These are phyloP conservation scores for Myxozyma udenii DNA, from an alignment of 805 yeast species.

Conservation along the genomic window DNA sequence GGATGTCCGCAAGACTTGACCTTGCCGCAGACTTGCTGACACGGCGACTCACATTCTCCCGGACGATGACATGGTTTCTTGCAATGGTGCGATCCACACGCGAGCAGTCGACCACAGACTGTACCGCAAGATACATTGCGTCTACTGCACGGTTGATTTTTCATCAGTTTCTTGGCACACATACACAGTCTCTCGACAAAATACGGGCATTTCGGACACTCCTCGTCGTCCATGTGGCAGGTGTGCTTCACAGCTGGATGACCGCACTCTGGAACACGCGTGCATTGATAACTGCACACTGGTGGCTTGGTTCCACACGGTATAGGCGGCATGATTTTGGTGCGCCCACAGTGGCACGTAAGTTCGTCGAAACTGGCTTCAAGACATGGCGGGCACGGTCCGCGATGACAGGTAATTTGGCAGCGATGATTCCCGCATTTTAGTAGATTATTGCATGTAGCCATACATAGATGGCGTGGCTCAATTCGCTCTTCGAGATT, in stretches of 20 bases:
- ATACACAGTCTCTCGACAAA: conserved; percentile 56
- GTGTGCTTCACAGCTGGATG: conserved; percentile 48
- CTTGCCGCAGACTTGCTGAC: conserved; percentile 58
- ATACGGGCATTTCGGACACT: conserved; percentile 76
- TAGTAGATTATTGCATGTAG: conserved; percentile 33
- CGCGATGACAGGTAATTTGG: conserved; percentile 35
- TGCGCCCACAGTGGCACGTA: conserved; percentile 37
- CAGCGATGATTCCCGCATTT: conserved; percentile 37
- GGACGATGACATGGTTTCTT: conserved; percentile 54
- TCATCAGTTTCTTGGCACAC: conserved; percentile 57
- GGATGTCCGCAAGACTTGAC: conserved; percentile 63
- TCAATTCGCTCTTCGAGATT: conserved; percentile 35
- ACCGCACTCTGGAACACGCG: conserved; percentile 34
- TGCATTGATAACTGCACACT: conserved; percentile 32
- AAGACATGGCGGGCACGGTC: conserved; percentile 37
- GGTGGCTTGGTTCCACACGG: conserved; percentile 38
- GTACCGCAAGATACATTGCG: conserved; percentile 65
- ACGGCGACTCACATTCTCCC: conserved; percentile 58
- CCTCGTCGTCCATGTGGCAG: conserved; percentile 64
- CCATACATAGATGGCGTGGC: conserved; percentile 35
- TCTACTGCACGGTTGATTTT: conserved; percentile 69
- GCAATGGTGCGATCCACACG: conserved; percentile 54
- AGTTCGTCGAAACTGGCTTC: conserved; percentile 36
- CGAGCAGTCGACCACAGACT: conserved; percentile 52
- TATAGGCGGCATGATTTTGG: conserved; percentile 36